Base-by-base conservation (phyloP, 2,329 filamentous ascomycete genomes). In the Teratosphaeria destructans region DNA sequence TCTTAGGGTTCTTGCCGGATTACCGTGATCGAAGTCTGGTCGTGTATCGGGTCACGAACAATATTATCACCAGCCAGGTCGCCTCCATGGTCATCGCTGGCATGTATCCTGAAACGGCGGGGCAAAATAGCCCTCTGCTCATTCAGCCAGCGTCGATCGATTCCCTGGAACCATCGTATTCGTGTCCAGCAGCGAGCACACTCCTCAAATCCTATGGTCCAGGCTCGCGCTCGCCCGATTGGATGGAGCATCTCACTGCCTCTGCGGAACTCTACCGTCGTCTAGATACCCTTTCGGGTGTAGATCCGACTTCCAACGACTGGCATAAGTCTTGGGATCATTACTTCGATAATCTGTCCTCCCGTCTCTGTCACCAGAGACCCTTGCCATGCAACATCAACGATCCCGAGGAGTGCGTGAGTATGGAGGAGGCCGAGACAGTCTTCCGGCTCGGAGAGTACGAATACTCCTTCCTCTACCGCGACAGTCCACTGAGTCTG, bases 331-430 rank as follows among this genome's bases (percentile, higher is more conserved):
- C 81, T 57, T 86, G 88, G 66, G 90, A 94, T 69, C 89, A 91
- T 72, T 94, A 94, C 75, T 94, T 86, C 67, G 90, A 94, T 71
- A 94, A 91, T 68, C 80, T 94, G 1, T 90, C 88, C 0, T 86
- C 89, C 0, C 81, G 89, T 0, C 86, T 90, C 69, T 94, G 89
- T 71, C 89, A 94, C 69, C 76, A 73, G 19, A 89, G 87, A 67
- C 82, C 87, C 0, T 76, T 92, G 0, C 89, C 89, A 0, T 93
- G 89, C 74, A 83, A 81, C 62, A 71, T 63, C 58, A 79, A 79
- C 62, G 78, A 80, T 57, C 4, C 32, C 0, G 64, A 74, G 0
- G 73, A 75, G 0, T 93, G 89, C 68, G 76, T 92, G 49, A 81
- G 81, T 2, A 83, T 85, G 65, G 72, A 75, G 0, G 76, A 85